Evolutionary conservation across 2,329 filamentous ascomycete species (phyloP).

Genomic region (Arthrobotrys musiformis): DNA sequence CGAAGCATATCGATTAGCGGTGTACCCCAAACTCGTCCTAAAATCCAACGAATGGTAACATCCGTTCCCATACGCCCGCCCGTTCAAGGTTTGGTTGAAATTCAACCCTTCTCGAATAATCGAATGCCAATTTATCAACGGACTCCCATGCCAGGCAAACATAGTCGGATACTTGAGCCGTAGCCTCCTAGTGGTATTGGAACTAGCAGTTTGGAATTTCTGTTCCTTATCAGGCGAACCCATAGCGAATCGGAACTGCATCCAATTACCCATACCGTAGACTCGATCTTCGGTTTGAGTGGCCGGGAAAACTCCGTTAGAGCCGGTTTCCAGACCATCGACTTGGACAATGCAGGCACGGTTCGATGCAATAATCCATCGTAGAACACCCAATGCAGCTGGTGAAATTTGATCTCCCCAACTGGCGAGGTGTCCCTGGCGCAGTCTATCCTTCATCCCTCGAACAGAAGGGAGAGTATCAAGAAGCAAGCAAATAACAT

Average conservation of each 20-base stretch:
- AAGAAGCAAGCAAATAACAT: conserved; percentile 68
- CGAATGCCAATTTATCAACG: conserved; percentile 83
- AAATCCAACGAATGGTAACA: conserved; percentile 79
- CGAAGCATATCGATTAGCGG: conserved; percentile 64
- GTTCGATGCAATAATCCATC: conserved; percentile 92
- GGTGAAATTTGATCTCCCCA: conserved; percentile 73
- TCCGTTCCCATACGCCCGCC: conserved; percentile 79
- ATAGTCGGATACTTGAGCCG: conserved; percentile 72
- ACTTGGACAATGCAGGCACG: conserved; percentile 86
- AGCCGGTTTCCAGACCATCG: conserved; percentile 63
- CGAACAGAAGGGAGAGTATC: conserved; percentile 72
- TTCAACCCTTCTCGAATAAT: conserved; percentile 86
- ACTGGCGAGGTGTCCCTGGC: conserved; percentile 63
- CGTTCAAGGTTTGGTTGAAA: conserved; percentile 72
- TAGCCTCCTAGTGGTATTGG: conserved; percentile 60
- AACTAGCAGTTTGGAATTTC: conserved; percentile 74
- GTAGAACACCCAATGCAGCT: conserved; percentile 74
- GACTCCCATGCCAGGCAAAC: conserved; percentile 88
- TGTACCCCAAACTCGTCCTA: conserved; percentile 65
- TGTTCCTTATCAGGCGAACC: conserved; percentile 88
- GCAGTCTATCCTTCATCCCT: conserved; percentile 67
- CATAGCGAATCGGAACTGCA: conserved; percentile 88
- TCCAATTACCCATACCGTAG: conserved; percentile 72
- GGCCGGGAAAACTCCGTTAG: conserved; percentile 54
- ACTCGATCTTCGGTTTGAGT: conserved; percentile 67